These are phyloP conservation scores for Hippophae tibetana DNA, from an alignment of 306 rosid species.

Conservation along the genomic window DNA sequence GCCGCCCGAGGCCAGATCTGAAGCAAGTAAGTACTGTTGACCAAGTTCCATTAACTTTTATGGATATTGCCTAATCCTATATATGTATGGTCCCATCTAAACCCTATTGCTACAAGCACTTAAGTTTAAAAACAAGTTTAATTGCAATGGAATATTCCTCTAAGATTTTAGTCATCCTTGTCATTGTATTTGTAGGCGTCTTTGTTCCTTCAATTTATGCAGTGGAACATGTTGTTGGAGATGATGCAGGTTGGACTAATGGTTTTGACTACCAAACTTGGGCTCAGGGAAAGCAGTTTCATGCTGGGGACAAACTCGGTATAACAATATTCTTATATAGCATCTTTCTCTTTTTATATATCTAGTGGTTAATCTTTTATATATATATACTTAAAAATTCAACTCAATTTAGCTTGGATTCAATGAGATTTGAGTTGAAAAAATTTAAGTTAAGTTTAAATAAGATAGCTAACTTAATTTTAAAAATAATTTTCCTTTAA, in stretches of 20 bases:
- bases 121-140: no score
- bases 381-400: neutral
- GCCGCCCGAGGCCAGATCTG: no score
- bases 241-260: slow-evolving; percentile 22
- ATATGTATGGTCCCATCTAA: no score
- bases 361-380: no score
- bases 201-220: slow-evolving; percentile 16
- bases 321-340: neutral
- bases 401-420: neutral
- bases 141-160: neutral
- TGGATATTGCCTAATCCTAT: no score
- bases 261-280: slow-evolving; percentile 22
- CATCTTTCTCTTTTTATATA: neutral
- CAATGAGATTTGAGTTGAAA: no score
- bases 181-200: slow-evolving; percentile 9
- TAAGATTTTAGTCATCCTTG: slow-evolving; percentile 11
- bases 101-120: no score
- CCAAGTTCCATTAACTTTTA: no score
- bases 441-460: no score
- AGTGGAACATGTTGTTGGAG: slow-evolving; percentile 23
- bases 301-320: slow-evolving; percentile 32
- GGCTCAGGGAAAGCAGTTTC: slow-evolving; percentile 23
- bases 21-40: no score
- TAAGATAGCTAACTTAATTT: no score
- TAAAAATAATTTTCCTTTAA: no score